Conservation (phyloP, 441 rosid species). For the Croton setiger region DNA sequence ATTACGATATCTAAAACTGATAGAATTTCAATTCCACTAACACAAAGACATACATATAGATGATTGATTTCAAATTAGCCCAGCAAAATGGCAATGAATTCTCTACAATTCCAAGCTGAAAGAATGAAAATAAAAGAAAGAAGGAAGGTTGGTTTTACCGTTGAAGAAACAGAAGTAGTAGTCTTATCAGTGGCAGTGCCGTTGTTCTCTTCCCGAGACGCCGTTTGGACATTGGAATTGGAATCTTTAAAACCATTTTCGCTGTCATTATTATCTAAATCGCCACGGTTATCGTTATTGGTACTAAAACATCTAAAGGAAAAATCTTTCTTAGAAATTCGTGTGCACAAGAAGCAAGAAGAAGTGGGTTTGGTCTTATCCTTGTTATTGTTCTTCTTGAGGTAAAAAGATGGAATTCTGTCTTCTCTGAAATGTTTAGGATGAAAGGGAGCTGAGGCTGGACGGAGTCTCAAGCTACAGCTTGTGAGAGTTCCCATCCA, state of each 20-base stretch:
- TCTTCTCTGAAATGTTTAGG: neutral
- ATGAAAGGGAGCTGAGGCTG: slow-evolving; percentile 17
- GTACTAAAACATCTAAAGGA: slow-evolving; percentile 43
- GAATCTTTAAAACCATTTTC: slow-evolving; percentile 33
- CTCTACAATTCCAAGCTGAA: neutral
- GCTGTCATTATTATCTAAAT: slow-evolving; percentile 23
- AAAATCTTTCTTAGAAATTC: slow-evolving; percentile 19
- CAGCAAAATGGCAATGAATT: neutral
- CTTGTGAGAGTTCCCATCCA: slow-evolving; percentile 76
- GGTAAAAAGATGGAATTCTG: slow-evolving; percentile 25
- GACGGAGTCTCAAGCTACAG: slow-evolving; percentile 41
- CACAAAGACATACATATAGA: neutral
- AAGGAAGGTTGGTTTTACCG: slow-evolving; percentile 35
- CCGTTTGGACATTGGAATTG: slow-evolving; percentile 44
- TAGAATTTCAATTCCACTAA: neutral
- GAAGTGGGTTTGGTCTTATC: slow-evolving; percentile 7
- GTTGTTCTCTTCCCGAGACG: slow-evolving; percentile 40
- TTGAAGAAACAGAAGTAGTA: slow-evolving; percentile 48
- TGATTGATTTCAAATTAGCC: neutral
- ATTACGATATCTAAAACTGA: neutral
- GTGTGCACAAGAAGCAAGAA: slow-evolving; percentile 33
- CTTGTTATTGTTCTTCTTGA: slow-evolving; percentile 16
- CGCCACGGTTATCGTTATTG: slow-evolving; percentile 21
- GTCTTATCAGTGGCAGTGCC: slow-evolving; percentile 38
- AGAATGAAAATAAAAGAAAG: neutral